Evolutionary conservation across 257 asterid species (phyloP), one percentile per base, ranked within the genome.

Genomic region (Penstemon barbatus): DNA sequence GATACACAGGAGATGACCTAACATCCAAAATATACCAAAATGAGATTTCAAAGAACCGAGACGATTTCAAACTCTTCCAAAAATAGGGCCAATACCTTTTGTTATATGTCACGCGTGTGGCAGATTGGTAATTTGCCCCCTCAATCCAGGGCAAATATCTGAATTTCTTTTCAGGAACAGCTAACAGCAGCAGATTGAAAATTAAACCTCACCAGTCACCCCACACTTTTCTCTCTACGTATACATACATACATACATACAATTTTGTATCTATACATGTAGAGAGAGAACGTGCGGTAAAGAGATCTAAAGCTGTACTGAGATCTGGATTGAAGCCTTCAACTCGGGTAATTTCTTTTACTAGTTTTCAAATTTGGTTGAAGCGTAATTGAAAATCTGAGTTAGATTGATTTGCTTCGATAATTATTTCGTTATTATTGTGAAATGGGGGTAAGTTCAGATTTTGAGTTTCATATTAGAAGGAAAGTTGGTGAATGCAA

Each of bases 401-500:
- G 51, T 46, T 46, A 7, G 12, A 12, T 59, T 8, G 52, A 61
- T 61, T 10, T 3, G 33, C 9, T 58, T 37, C 12, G 25, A 8
- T 45, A 8, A 3, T 19, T 41, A 42, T 8, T 4, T 33, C 33
- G 39, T 3, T 4, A 10, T 19, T 33, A 3, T 45, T 39, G 78
- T 64, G 45, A 42, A 54, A 79, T 68, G 79, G 60, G 65, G 68
- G 71, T 59, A 62, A 18, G 53, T 54, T 66, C 42, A 6, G 48
- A 19, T 45, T 77, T 68, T 50, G 78, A 61, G 58, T 57, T 55
- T 57, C 49, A 25, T 36, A 50, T 70, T 66, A 6, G 59, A 63
- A 9, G 70, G 60, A 71, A 67, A 8, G 78, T 54, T 68, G 81
- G 73, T 65, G 50, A 63, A 54, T 71, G 72, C 74, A 57, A 70